A percentile compares a stretch with the other conserved stretches of the same genome.
These are phyloP conservation scores for Lichina pygmaea DNA, from an alignment of 495 filamentous ascomycete genomes.

Conservation along the genomic window DNA sequence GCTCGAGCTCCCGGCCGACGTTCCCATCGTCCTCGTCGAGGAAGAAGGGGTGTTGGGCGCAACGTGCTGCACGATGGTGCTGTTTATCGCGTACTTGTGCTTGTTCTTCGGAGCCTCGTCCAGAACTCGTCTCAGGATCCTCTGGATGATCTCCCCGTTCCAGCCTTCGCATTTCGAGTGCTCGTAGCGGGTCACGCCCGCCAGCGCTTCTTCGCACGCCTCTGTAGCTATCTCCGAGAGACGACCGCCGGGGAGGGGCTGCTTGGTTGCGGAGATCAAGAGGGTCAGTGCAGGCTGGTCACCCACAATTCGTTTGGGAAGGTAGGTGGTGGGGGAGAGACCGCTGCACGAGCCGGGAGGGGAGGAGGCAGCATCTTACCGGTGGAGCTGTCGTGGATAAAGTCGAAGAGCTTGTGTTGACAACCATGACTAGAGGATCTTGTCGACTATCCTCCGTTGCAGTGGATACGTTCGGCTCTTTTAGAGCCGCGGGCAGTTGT, in stretches of 20 bases:
- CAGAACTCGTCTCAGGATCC: constrained; percentile 60
- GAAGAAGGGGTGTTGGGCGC: constrained; percentile 11
- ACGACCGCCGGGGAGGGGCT: not conserved
- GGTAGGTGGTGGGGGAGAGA: too few species aligned
- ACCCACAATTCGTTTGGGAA: too few species aligned
- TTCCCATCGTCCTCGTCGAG: not conserved
- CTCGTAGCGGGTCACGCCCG: constrained; percentile 45
- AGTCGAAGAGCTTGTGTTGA: too few species aligned
- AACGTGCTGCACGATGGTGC: constrained; percentile 88
- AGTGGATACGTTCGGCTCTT: too few species aligned
- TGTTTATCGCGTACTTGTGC: constrained; percentile 87
- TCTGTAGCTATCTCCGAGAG: constrained; percentile 9
- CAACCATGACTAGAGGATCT: too few species aligned
- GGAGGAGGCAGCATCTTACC: too few species aligned
- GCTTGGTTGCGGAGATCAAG: not conserved
- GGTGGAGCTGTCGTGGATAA: too few species aligned
- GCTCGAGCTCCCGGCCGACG: not conserved
- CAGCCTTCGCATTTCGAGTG: constrained; percentile 54
- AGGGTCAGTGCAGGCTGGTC: too few species aligned
- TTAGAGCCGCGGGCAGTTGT: too few species aligned
- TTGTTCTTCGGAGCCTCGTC: constrained; percentile 33
- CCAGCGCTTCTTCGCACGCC: constrained; percentile 63
- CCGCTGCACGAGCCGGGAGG: too few species aligned
- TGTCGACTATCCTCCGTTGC: too few species aligned
- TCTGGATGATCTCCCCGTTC: constrained; percentile 62